Percentiles rank a stretch among this genome's conserved stretches.
phyloP scores from a whole-genome alignment of 768 basidiomycete genomes.

The Naganishia vaughanmartiniae region DNA sequence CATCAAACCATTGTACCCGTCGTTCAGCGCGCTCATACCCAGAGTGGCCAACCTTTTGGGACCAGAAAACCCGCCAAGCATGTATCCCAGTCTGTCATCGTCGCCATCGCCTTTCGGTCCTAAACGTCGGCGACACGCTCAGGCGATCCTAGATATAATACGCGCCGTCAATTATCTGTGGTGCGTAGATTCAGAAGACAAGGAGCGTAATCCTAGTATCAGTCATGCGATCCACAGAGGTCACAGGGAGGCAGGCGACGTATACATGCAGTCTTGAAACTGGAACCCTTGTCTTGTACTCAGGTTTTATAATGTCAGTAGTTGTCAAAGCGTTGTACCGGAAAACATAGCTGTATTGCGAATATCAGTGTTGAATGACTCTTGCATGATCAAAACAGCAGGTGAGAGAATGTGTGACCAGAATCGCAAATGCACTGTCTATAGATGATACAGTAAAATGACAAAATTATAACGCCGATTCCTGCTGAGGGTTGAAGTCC shows the following conservation, averaged over 20 bases:
- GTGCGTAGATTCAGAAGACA: background rate
- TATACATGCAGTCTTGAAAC: background rate
- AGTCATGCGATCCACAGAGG: background rate
- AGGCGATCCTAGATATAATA: constrained; percentile 1
- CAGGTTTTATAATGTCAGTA: background rate
- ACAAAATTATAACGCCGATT: background rate
- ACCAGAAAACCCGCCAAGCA: background rate
- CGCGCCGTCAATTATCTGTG: constrained; percentile 17
- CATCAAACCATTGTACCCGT: constrained; percentile 13
- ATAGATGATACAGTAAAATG: background rate
- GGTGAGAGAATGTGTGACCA: background rate
- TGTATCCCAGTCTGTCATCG: constrained; percentile 7
- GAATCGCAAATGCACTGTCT: background rate
- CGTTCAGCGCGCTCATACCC: constrained; percentile 13
- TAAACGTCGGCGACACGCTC: constrained; percentile 15
- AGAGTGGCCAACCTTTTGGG: constrained; percentile 10
- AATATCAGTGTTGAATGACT: background rate
- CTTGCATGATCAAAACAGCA: background rate
- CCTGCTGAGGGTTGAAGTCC: constrained; percentile 32
- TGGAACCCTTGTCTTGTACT: background rate
- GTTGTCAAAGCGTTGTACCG: background rate
- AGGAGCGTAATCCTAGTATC: background rate
- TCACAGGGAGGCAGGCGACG: background rate
- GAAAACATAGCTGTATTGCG: background rate
- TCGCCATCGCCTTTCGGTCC: background rate